Evolutionary conservation across 75 land plant species (phyloP).

Genomic region (Cryptomeria japonica): DNA sequence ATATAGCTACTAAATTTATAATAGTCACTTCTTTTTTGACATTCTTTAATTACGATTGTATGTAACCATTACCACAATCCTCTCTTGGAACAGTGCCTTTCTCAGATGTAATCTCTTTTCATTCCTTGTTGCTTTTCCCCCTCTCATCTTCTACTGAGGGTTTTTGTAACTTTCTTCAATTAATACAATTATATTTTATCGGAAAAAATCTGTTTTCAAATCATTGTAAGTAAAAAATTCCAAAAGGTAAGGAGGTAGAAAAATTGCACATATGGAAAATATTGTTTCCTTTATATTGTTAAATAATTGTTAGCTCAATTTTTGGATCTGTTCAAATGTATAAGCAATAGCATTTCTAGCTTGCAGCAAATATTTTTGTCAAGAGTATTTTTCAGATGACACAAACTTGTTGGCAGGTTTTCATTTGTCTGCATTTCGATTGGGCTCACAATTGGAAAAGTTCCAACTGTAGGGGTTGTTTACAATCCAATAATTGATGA

Average conservation of each 20-base stretch:
- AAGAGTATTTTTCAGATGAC: background rate
- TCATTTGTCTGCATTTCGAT: conserved; percentile 55
- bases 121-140: no score
- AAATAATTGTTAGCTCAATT: background rate
- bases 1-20: no score
- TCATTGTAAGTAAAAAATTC: background rate
- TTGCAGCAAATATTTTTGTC: background rate
- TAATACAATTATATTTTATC: no score
- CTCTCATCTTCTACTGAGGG: no score
- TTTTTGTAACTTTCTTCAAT: no score
- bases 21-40: no score
- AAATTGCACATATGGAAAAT: background rate
- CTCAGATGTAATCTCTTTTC: no score
- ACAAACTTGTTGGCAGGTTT: conserved; percentile 8
- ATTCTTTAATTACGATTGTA: no score
- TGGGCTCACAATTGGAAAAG: conserved; percentile 39
- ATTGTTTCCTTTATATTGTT: background rate
- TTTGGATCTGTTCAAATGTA: background rate
- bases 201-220: background rate
- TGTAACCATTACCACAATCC: no score
- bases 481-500: conserved; percentile 48
- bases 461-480: conserved; percentile 40
- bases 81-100: no score
- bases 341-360: background rate
- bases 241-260: background rate